Conservation (phyloP, 805 yeast genomes). For the Hanseniaspora hatyaiensis region DNA sequence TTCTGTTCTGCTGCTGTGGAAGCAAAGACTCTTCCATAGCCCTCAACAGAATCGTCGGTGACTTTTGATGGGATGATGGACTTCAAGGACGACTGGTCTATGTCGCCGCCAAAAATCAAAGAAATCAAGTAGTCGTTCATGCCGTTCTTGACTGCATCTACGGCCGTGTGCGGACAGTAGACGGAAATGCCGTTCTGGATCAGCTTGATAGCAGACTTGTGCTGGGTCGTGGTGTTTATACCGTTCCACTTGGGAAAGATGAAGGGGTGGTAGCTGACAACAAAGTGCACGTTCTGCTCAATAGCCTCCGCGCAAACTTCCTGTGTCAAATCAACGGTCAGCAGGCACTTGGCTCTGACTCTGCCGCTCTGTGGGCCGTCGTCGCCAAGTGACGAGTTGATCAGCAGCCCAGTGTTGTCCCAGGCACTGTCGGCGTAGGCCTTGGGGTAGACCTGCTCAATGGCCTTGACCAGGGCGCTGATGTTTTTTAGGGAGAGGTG, state of each 20-base stretch:
- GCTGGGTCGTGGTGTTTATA: constrained; percentile 64
- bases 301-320: constrained; percentile 81
- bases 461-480: constrained; percentile 22
- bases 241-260: constrained; percentile 79
- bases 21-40: constrained; percentile 67
- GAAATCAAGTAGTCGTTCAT: constrained; percentile 85
- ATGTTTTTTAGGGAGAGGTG: neutral
- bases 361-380: constrained; percentile 16
- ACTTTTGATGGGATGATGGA: constrained; percentile 21
- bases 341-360: constrained; percentile 32
- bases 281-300: constrained; percentile 37
- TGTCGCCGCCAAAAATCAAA: constrained; percentile 36
- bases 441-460: constrained; percentile 70
- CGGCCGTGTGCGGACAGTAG: constrained; percentile 91
- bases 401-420: constrained; percentile 90
- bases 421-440: constrained; percentile 74
- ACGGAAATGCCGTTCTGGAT: constrained; percentile 74
- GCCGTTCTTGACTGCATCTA: constrained; percentile 86
- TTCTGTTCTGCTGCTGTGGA: too few species aligned
- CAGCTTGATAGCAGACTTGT: constrained; percentile 56
- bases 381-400: constrained; percentile 40
- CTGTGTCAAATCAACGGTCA: constrained; percentile 77
- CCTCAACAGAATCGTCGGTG: constrained; percentile 31
- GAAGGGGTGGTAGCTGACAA: constrained; percentile 89
- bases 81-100: neutral